Percentiles rank a stretch among this genome's conserved stretches.
phyloP scores from a whole-genome alignment of 2,329 filamentous ascomycete genomes.

The Colletotrichum sublineola region DNA sequence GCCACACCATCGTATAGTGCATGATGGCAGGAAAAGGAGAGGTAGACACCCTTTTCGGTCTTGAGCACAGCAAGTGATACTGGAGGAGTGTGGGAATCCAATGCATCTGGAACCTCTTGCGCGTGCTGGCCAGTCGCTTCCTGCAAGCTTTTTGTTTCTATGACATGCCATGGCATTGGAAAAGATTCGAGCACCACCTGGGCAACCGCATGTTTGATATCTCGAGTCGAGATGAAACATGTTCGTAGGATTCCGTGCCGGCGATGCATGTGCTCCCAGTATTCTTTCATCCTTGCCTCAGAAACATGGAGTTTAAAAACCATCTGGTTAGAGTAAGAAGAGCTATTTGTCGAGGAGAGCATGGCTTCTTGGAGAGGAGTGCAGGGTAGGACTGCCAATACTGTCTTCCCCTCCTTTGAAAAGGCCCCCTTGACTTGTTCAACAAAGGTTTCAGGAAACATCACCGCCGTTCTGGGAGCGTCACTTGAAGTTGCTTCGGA shows the following conservation, averaged over 20 bases:
- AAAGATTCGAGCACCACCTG: constrained; percentile 76
- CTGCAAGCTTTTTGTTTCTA: constrained; percentile 52
- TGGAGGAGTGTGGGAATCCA: constrained; percentile 62
- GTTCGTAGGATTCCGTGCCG: constrained; percentile 85
- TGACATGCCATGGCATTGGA: constrained; percentile 55
- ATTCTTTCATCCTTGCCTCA: constrained; percentile 62
- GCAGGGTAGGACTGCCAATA: constrained; percentile 78
- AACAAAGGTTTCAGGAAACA: constrained; percentile 11
- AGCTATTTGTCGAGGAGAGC: constrained; percentile 70
- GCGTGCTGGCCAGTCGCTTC: constrained; percentile 57
- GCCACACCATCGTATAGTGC: constrained; percentile 89
- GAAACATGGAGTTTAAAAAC: constrained; percentile 71
- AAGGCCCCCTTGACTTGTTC: constrained; percentile 45
- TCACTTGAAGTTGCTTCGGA: background rate
- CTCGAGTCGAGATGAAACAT: constrained; percentile 76
- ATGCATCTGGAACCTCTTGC: constrained; percentile 51
- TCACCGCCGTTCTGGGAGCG: no score
- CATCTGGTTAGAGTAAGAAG: constrained; percentile 80
- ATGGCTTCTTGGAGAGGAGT: constrained; percentile 91
- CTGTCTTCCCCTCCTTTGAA: constrained; percentile 47
- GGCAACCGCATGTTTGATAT: constrained; percentile 72
- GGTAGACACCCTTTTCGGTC: constrained; percentile 49
- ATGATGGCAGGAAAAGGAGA: constrained; percentile 76
- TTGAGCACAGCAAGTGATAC: constrained; percentile 60
- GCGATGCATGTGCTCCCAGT: constrained; percentile 73